phyloP scores from a whole-genome alignment of 2,329 filamentous ascomycete genomes.

The Scleromitrula shiraiana region DNA sequence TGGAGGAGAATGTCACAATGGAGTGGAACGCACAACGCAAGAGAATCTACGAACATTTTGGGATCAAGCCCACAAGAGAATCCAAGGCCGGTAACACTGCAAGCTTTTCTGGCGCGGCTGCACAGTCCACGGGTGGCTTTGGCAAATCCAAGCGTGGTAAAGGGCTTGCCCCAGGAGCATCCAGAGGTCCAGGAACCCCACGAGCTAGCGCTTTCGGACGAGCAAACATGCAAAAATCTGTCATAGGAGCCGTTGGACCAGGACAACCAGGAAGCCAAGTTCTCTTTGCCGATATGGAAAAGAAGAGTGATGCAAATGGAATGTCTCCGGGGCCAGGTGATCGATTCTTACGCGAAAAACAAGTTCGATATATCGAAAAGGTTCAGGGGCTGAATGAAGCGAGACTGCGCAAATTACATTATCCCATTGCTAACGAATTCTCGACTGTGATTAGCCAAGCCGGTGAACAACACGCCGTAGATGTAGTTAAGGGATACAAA shows the following conservation, averaged over 20 bases:
- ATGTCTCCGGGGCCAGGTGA: constrained; percentile 51
- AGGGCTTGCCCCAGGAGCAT: constrained; percentile 31
- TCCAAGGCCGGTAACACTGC: constrained; percentile 10
- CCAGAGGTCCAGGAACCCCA: constrained; percentile 21
- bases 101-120: constrained; percentile 28
- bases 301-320: constrained; percentile 43
- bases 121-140: constrained; percentile 45
- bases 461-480: constrained; percentile 61
- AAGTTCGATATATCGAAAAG: constrained; percentile 70
- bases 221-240: constrained; percentile 70
- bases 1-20: constrained; percentile 90
- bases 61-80: constrained; percentile 59
- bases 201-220: constrained; percentile 55
- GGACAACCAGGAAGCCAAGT: constrained; percentile 52
- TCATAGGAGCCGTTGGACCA: constrained; percentile 72
- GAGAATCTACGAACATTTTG: constrained; percentile 93
- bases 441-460: constrained; percentile 63
- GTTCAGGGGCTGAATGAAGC: constrained; percentile 71
- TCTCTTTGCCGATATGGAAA: constrained; percentile 62
- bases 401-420: constrained; percentile 57
- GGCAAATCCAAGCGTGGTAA: constrained; percentile 50
- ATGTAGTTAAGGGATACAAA: constrained; percentile 75
- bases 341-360: constrained; percentile 74
- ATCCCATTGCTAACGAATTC: constrained; percentile 70
- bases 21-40: constrained; percentile 94